phyloP scores from a whole-genome alignment of 805 yeast species.

The Candida xiaguanensis region DNA sequence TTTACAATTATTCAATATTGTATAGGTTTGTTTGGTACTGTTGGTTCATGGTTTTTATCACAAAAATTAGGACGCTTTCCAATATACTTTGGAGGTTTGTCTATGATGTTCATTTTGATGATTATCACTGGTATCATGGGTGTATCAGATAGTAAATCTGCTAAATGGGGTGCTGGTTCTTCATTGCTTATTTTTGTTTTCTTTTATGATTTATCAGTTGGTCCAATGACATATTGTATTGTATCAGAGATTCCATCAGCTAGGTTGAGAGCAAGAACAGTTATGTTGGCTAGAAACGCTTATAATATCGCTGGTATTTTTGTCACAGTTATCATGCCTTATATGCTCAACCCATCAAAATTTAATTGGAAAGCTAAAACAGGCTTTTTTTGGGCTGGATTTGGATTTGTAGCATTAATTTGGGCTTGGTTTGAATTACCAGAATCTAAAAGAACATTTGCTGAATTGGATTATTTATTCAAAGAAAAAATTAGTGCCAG shows the following conservation, averaged over 20 bases:
- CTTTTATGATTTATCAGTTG: slow-evolving; percentile 40
- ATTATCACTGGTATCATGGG: slow-evolving; percentile 44
- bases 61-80: slow-evolving; percentile 39
- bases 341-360: slow-evolving; percentile 41
- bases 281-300: slow-evolving; percentile 36
- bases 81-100: slow-evolving; percentile 37
- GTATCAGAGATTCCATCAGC: slow-evolving; percentile 37
- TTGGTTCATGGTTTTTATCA: slow-evolving; percentile 42
- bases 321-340: slow-evolving; percentile 30
- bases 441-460: slow-evolving; percentile 56
- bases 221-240: slow-evolving; percentile 37
- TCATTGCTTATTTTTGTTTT: slow-evolving; percentile 45
- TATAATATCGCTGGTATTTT: slow-evolving; percentile 35
- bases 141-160: slow-evolving; percentile 17
- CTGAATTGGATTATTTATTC: slow-evolving; percentile 58
- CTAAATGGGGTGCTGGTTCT: slow-evolving; percentile 46
- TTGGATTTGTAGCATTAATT: slow-evolving; percentile 22
- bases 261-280: slow-evolving; percentile 33
- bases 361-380: slow-evolving; percentile 48
- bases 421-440: slow-evolving; percentile 55
- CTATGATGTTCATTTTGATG: slow-evolving; percentile 29
- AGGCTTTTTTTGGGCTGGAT: slow-evolving; percentile 42
- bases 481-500: slow-evolving; percentile 37
- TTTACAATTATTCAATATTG: slow-evolving; percentile 44
- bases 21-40: slow-evolving; percentile 43